phyloP scores from a whole-genome alignment of 1,284 basidiomycete species.

The Ustilago cynodontis region DNA sequence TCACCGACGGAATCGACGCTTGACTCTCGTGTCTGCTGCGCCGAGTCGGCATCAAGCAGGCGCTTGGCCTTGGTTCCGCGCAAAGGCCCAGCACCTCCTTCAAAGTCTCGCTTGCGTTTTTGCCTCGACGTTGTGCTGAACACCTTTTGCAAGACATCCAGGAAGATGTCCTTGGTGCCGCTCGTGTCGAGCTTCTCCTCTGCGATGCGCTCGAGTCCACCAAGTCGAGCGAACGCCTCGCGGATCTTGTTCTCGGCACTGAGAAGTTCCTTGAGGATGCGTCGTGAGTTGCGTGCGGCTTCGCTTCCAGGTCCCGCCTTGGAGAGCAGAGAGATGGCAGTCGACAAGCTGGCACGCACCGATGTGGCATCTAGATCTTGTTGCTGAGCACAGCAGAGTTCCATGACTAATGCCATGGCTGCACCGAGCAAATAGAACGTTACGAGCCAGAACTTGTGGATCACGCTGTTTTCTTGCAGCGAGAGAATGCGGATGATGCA shows the following conservation, averaged over 20 bases:
- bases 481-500: constrained; percentile 50
- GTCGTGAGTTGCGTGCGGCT: constrained; percentile 48
- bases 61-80: constrained; percentile 11
- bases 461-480: constrained; percentile 44
- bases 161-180: constrained; percentile 42
- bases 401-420: constrained; percentile 52
- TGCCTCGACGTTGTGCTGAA: constrained; percentile 18
- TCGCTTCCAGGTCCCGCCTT: constrained; percentile 43
- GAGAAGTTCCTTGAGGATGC: constrained; percentile 46
- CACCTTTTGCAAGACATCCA: constrained; percentile 40
- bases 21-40: constrained; percentile 31
- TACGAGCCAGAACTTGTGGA: constrained; percentile 64
- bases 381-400: constrained; percentile 48
- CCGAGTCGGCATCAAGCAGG: constrained; percentile 12
- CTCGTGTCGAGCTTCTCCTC: constrained; percentile 34
- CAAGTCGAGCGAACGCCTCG: constrained; percentile 30
- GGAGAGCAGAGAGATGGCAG: constrained; percentile 39
- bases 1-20: constrained; percentile 23
- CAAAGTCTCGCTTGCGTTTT: constrained; percentile 35
- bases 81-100: constrained; percentile 3
- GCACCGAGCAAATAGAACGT: constrained; percentile 63
- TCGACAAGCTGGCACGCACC: constrained; percentile 26
- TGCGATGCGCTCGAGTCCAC: constrained; percentile 39
- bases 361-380: constrained; percentile 34
- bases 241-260: constrained; percentile 44